Percentiles rank a stretch among this genome's conserved stretches.
Conservation (phyloP, 192 early-diverging fungal genomes). For the Ambispora gerdemannii region DNA sequence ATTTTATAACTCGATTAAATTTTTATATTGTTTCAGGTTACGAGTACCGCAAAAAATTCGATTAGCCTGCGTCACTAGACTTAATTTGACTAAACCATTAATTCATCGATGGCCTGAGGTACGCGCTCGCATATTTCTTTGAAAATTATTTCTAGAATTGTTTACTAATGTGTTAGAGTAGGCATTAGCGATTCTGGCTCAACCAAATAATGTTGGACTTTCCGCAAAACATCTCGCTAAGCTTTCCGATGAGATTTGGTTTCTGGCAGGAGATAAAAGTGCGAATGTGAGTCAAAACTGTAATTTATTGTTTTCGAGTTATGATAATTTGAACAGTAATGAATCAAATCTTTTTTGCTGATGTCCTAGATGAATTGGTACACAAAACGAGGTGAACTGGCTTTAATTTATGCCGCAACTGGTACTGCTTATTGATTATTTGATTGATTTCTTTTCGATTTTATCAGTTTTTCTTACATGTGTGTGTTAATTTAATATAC, state of each 20-base stretch:
- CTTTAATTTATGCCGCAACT: slow-evolving; percentile 80
- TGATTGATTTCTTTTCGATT: background rate
- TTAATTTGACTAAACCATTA: slow-evolving; percentile 72
- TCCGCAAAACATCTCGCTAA: slow-evolving; percentile 64
- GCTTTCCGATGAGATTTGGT: slow-evolving; percentile 85
- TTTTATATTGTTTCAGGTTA: slow-evolving; percentile 15
- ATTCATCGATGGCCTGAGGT: slow-evolving; percentile 75
- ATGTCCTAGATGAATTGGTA: slow-evolving; percentile 82
- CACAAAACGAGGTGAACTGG: slow-evolving; percentile 73
- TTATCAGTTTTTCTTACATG: background rate
- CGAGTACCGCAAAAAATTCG: slow-evolving; percentile 21
- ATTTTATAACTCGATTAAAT: background rate
- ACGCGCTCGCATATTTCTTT: background rate
- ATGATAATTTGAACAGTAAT: background rate
- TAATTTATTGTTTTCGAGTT: background rate
- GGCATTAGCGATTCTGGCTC: slow-evolving; percentile 68
- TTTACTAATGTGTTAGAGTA: slow-evolving; percentile 28
- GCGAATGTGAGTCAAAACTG: slow-evolving; percentile 57
- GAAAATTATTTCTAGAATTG: background rate
- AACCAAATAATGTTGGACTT: slow-evolving; percentile 71
- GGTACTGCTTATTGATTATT: slow-evolving; percentile 26
- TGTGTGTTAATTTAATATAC: too few relatives aligned
- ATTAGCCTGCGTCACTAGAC: slow-evolving; percentile 47
- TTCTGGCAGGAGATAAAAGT: slow-evolving; percentile 79
- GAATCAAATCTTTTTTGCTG: background rate